A percentile compares a stretch with the other conserved stretches of the same genome.
Evolutionary conservation across 306 rosid genomes (phyloP).

Genomic region (Styphnolobium japonicum): DNA sequence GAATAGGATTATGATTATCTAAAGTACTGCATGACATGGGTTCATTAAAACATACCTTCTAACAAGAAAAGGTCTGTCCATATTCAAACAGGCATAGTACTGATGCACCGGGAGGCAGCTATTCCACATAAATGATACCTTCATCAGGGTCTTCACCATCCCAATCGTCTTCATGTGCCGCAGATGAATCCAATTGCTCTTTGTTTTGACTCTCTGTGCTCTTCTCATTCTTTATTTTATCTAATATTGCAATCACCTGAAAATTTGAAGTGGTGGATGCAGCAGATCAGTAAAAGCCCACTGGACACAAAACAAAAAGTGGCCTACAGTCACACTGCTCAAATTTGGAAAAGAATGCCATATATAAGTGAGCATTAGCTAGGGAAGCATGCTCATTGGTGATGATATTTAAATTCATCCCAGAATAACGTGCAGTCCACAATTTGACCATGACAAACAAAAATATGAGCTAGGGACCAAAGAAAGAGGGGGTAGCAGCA

Average conservation of each 20-base stretch:
- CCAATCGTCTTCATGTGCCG: slow-evolving; percentile 49
- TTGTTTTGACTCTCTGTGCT: slow-evolving; percentile 22
- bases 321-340: slow-evolving; percentile 8
- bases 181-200: slow-evolving; percentile 44
- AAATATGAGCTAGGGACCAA: neutral
- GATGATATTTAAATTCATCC: neutral
- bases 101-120: slow-evolving; percentile 32
- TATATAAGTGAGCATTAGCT: neutral
- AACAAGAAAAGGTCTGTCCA: slow-evolving; percentile 24
- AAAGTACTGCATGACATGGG: slow-evolving; percentile 2
- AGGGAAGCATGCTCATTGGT: neutral
- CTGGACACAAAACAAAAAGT: neutral
- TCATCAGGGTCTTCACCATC: slow-evolving; percentile 68
- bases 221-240: slow-evolving; percentile 71
- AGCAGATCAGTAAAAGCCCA: slow-evolving; percentile 19
- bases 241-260: slow-evolving; percentile 90
- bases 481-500: neutral
- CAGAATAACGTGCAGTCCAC: neutral
- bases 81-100: slow-evolving; percentile 6
- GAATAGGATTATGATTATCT: neutral
- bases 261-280: slow-evolving; percentile 15
- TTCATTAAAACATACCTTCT: slow-evolving; percentile 45
- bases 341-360: slow-evolving; percentile 12
- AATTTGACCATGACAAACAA: neutral
- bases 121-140: slow-evolving; percentile 75